Conservation (phyloP, 441 rosid species). For the Populus trichocarpa region DNA sequence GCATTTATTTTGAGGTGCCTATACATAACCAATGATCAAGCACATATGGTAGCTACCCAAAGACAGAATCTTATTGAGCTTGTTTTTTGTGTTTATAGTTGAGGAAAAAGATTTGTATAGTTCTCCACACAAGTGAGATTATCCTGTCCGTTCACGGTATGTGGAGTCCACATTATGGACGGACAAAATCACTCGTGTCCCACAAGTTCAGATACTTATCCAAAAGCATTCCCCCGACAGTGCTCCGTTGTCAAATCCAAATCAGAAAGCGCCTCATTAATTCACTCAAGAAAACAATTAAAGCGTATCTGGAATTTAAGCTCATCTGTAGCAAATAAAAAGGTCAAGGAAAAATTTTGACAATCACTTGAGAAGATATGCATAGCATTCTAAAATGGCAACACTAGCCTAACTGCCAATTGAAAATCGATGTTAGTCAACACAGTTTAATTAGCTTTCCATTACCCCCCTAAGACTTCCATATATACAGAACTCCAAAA, state of each 20-base stretch:
- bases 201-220: not conserved
- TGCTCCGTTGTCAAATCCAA: not conserved
- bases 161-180: not conserved
- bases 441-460: slow-evolving; percentile 1
- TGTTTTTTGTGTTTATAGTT: not conserved
- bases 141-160: not conserved
- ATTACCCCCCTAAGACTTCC: slow-evolving; percentile 8
- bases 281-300: not conserved
- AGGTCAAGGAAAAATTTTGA: not conserved
- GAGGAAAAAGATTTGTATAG: not conserved
- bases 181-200: not conserved
- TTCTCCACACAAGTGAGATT: not conserved
- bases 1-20: not conserved
- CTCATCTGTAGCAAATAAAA: not conserved
- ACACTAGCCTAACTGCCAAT: not conserved
- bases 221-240: not conserved
- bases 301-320: not conserved
- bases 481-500: not conserved
- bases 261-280: not conserved
- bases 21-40: not conserved
- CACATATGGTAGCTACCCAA: not conserved
- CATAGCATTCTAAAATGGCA: not conserved
- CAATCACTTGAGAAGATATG: not conserved
- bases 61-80: not conserved
- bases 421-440: slow-evolving; percentile 3